These are phyloP conservation scores for Hamamelis virginiana DNA, from an alignment of 164 flowering plant species.

Conservation along the genomic window DNA sequence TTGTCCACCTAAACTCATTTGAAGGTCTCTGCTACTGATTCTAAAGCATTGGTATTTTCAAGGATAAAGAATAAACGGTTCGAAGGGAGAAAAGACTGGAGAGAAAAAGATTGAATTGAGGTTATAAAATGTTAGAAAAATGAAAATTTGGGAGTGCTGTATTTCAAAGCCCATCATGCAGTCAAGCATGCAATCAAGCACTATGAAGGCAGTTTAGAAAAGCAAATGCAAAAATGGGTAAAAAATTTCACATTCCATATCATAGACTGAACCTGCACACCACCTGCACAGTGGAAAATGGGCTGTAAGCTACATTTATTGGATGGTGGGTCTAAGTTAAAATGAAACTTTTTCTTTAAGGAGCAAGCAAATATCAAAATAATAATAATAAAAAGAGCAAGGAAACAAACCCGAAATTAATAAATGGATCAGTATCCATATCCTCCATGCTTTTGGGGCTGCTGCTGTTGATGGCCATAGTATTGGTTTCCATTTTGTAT, in stretches of 20 bases:
- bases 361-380: no score
- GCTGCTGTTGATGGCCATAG: constrained; percentile 30
- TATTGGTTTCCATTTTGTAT: constrained; percentile 26
- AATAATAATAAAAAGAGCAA: constrained; percentile 4
- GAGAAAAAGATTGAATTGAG: no score
- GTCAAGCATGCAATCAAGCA: constrained; percentile 9
- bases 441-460: constrained; percentile 26
- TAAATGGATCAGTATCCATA: constrained; percentile 35
- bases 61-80: no score
- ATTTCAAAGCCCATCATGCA: background rate
- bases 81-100: no score
- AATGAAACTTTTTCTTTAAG: constrained; percentile 1
- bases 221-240: background rate
- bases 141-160: background rate
- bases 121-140: no score
- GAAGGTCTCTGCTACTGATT: no score
- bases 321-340: background rate
- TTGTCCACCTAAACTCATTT: no score
- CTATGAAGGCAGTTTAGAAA: background rate
- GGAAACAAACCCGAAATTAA: constrained; percentile 34
- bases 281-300: constrained; percentile 46
- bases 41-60: no score
- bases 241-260: constrained; percentile 13
- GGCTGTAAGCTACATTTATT: constrained; percentile 33
- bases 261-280: constrained; percentile 33